Conservation (phyloP, 1,284 basidiomycete genomes). For the Leccinum angustisporum region DNA sequence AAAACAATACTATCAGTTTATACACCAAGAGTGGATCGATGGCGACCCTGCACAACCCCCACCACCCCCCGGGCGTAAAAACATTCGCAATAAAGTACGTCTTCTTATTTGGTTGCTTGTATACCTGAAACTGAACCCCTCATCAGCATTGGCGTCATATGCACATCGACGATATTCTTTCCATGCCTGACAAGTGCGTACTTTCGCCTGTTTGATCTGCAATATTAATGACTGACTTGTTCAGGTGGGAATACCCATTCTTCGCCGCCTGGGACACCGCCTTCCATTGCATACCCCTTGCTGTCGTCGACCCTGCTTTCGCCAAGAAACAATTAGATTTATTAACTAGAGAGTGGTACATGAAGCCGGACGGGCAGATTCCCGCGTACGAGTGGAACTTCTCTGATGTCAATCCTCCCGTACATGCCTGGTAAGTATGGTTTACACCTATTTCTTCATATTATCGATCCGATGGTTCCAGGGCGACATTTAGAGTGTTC, state of each 20-base stretch:
- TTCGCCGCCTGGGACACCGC: constrained; percentile 96
- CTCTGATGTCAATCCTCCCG: constrained; percentile 94
- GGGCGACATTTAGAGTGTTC: constrained; percentile 96
- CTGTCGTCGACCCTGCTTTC: constrained; percentile 91
- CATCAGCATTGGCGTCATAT: constrained; percentile 89
- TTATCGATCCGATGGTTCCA: constrained; percentile 25
- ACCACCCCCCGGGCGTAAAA: constrained; percentile 88
- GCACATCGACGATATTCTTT: constrained; percentile 93
- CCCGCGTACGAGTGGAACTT: constrained; percentile 99
- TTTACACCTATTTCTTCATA: not conserved
- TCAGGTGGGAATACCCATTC: constrained; percentile 95
- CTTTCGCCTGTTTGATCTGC: not conserved
- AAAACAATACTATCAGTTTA: constrained; percentile 95
- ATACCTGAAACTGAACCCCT: constrained; percentile 4
- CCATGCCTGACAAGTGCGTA: constrained; percentile 94
- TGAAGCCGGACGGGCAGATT: constrained; percentile 97
- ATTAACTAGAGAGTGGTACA: constrained; percentile 98
- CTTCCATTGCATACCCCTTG: constrained; percentile 97
- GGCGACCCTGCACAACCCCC: constrained; percentile 95
- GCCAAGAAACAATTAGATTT: constrained; percentile 98
- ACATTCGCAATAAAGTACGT: constrained; percentile 76
- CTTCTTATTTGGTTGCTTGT: not conserved
- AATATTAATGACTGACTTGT: constrained; percentile 4
- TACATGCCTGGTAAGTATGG: constrained; percentile 81
- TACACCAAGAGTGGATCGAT: constrained; percentile 94